Conservation (phyloP, 257 asterid species). For the Parsonsia alboflavescens region DNA sequence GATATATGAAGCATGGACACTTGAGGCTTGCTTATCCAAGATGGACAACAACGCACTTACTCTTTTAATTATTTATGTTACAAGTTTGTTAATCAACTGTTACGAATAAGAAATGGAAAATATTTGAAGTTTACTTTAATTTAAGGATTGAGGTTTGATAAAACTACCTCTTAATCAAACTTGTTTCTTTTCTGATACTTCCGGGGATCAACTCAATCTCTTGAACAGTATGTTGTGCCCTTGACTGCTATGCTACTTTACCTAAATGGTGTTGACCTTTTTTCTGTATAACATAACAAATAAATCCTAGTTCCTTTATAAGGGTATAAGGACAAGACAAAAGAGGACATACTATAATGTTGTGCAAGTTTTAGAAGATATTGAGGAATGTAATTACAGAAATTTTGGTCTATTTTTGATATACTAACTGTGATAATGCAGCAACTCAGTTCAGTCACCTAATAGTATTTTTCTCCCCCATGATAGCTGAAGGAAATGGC, state of each 20-base stretch:
- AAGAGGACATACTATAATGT: background rate
- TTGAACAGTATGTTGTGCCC: background rate
- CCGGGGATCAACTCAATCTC: background rate
- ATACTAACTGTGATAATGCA: background rate
- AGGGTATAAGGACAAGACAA: background rate
- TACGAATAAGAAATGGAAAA: background rate
- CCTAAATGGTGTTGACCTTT: background rate
- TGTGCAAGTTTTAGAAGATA: background rate
- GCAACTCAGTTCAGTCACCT: slow-evolving; percentile 6
- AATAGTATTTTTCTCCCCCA: slow-evolving; percentile 13
- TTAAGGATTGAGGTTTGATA: background rate
- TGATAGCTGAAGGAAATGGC: slow-evolving; percentile 95
- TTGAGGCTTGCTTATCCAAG: background rate
- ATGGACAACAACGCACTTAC: background rate
- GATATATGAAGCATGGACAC: background rate
- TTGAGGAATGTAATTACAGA: background rate
- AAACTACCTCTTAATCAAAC: background rate
- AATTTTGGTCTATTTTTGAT: background rate
- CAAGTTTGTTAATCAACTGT: background rate
- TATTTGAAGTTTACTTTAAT: background rate
- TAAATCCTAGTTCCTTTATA: background rate
- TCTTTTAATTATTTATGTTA: background rate
- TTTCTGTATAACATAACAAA: background rate
- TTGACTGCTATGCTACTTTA: background rate
- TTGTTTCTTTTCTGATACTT: background rate